Percentiles rank a stretch among this genome's conserved stretches.
Conservation (phyloP, 1,284 basidiomycete genomes). For the Boletus putidus region DNA sequence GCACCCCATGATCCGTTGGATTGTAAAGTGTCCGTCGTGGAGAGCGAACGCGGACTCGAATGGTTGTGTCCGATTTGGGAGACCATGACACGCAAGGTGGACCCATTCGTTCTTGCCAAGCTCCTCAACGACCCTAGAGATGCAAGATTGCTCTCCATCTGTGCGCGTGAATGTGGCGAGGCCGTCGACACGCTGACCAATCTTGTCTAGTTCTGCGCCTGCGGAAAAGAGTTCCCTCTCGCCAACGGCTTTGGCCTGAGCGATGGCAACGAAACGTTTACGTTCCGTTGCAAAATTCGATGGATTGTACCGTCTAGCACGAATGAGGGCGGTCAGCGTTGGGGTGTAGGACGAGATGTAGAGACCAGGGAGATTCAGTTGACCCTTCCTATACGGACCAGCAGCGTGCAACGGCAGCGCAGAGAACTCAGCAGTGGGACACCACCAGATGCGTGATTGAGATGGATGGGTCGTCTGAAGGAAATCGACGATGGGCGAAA, state of each 20-base stretch:
- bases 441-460: too few species aligned
- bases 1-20: not conserved
- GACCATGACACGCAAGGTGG: not conserved
- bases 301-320: not conserved
- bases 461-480: too few species aligned
- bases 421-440: too few species aligned
- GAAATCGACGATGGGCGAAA: too few species aligned
- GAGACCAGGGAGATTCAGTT: not conserved
- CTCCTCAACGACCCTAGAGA: not conserved
- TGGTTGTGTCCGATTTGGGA: not conserved
- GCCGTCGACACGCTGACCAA: not conserved
- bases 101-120: not conserved
- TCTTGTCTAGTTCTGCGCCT: not conserved
- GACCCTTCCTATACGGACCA: too few species aligned
- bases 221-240: not conserved
- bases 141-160: not conserved
- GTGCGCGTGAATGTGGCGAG: not conserved
- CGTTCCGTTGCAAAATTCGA: not conserved
- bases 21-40: not conserved
- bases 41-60: not conserved
- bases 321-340: not conserved
- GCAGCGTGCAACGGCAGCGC: too few species aligned
- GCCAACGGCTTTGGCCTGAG: not conserved
- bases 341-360: not conserved
- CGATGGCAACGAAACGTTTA: slow-evolving; percentile 12